Evolutionary conservation across 2,329 filamentous ascomycete species (phyloP).

Genomic region (Penicillium occitanis): DNA sequence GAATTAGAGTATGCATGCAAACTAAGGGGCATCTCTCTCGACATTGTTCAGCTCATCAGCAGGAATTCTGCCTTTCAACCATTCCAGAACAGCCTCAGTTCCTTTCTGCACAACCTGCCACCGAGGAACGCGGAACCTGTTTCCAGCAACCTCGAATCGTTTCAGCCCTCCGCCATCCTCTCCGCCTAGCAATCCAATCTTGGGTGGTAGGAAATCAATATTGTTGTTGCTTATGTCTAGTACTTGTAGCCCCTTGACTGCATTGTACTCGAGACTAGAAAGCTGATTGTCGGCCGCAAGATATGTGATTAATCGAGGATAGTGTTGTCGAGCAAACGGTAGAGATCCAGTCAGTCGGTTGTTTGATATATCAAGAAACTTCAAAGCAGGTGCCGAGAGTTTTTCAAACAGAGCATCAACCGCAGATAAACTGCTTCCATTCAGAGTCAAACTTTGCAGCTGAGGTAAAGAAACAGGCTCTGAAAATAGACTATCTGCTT

Average conservation of each 20-base stretch:
- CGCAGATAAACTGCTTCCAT: conserved; percentile 70
- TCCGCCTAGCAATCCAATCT: conserved; percentile 73
- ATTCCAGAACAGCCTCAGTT: conserved; percentile 78
- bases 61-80: conserved; percentile 75
- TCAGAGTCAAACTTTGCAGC: conserved; percentile 74
- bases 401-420: conserved; percentile 64
- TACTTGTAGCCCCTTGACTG: conserved; percentile 70
- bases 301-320: conserved; percentile 69
- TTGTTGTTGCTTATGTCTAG: conserved; percentile 84
- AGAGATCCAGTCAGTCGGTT: conserved; percentile 73
- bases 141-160: conserved; percentile 75
- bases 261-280: conserved; percentile 67
- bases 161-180: conserved; percentile 52
- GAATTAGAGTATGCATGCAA: not conserved
- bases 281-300: conserved; percentile 79
- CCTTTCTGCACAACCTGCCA: conserved; percentile 82
- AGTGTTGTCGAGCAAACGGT: conserved; percentile 64
- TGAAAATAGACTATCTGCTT: conserved; percentile 63
- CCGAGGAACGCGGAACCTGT: conserved; percentile 82
- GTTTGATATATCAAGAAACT: conserved; percentile 75
- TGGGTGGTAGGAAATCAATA: conserved; percentile 75
- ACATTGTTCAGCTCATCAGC: conserved; percentile 42
- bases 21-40: conserved; percentile 24
- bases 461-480: conserved; percentile 68
- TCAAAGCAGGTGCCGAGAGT: conserved; percentile 71